Conservation (phyloP, 75 land plant species). For the Gnetum montanum region DNA sequence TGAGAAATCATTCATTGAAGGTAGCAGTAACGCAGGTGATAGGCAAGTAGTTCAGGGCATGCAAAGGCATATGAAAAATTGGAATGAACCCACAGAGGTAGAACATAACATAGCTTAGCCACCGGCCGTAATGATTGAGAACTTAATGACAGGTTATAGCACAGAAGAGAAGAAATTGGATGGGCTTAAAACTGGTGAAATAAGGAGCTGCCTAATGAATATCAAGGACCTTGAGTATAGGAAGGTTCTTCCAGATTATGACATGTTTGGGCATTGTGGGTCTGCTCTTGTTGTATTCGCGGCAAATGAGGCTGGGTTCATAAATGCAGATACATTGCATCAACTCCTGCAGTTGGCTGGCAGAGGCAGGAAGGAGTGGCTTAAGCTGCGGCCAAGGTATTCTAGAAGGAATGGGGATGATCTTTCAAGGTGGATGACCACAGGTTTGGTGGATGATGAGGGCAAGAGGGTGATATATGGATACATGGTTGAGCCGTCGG, state of each 20-base stretch:
- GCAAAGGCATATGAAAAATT: not conserved
- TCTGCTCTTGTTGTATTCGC: slow-evolving; percentile 15
- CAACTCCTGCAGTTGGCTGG: slow-evolving; percentile 2
- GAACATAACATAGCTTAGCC: slow-evolving; percentile 4
- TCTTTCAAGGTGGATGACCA: slow-evolving; percentile 2
- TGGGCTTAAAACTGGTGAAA: slow-evolving; percentile 15
- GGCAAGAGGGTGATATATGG: slow-evolving; percentile 21
- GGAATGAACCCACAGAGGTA: not conserved
- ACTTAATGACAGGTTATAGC: slow-evolving; percentile 9
- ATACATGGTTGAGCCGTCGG: slow-evolving; percentile 14
- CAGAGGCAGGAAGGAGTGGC: slow-evolving; percentile 15
- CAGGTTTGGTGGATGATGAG: slow-evolving; percentile 11
- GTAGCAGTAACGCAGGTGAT: too few species aligned
- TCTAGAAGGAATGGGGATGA: not conserved
- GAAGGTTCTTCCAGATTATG: slow-evolving; percentile 11
- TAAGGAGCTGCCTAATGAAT: slow-evolving; percentile 7
- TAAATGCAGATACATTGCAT: slow-evolving; percentile 14
- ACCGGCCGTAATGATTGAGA: slow-evolving; percentile 7
- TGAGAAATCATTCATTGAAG: too few species aligned
- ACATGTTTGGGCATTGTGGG: slow-evolving; percentile 11
- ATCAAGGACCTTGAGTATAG: slow-evolving; percentile 15
- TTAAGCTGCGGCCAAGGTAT: not conserved
- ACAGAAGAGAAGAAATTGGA: slow-evolving; percentile 1
- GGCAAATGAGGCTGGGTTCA: slow-evolving; percentile 15
- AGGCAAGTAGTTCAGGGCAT: not conserved